Evolutionary conservation across 768 basidiomycete species (phyloP), one percentile per base, ranked within the genome.

Genomic region (Dentipellis sp.): DNA sequence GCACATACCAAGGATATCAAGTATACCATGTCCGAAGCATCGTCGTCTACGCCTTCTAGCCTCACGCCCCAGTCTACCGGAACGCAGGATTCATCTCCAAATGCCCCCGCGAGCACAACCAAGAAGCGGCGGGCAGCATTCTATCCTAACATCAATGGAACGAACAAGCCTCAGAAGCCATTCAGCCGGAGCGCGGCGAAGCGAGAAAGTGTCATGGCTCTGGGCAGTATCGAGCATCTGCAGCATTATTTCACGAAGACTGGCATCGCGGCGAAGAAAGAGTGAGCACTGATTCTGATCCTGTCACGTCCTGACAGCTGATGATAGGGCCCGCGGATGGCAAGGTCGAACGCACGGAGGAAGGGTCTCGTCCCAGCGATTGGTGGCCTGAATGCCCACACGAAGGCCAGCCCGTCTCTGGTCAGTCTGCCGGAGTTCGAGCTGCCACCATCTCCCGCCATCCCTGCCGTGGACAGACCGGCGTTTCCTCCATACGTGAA

Each of bases 241-340:
- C 94, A 97, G 70, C 86, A 94, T 65, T 94, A 94, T 67, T 97
- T 94, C 65, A 91, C 89, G 8, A 93, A 93, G 78, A 83, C 88
- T 0, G 91, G 91, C 1, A 78, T 93, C 54, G 78, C 77, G 22
- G 76, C 86, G 36, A 82, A 84, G 73, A 78, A 78, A 70, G 80
- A 81, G 91, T 87, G 71, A 72, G 86, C 75, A 36, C 38, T 29
- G 52, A 22, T 60, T 54, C 34, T 3, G 39, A 36, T 14, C 29
- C 50, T 6, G 35, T 38, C 45, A 29, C 36, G 17, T n/a, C 17
- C 46, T 52, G 49, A 45, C 40, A 47, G 51, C 54, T 60, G 23
- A 42, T 54, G 46, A 48, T 52, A 42, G 36, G 34, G 10, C 57
- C 78, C 29, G 29, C 29, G 29, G 29, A 76, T 59, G 68, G 72